Conservation (phyloP, 768 basidiomycete species). For the Gymnopilus junonius region DNA sequence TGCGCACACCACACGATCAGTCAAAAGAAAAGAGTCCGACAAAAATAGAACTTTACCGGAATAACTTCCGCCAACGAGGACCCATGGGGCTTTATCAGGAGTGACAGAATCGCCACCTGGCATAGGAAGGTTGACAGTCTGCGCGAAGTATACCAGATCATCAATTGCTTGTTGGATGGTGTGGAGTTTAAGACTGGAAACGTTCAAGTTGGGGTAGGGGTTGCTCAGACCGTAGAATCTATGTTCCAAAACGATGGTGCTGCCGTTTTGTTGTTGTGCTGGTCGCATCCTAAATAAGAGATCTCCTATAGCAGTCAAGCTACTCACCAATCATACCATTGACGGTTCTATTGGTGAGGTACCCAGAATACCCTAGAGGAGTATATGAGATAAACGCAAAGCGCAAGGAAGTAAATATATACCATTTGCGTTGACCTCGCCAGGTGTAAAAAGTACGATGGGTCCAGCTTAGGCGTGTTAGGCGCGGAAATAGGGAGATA, state of each 20-base stretch:
- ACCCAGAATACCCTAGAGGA: constrained; percentile 47
- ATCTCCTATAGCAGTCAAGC: neutral
- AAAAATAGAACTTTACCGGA: constrained; percentile 35
- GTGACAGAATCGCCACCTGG: constrained; percentile 63
- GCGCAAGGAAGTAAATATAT: constrained; percentile 10
- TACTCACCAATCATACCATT: constrained; percentile 56
- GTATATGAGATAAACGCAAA: neutral
- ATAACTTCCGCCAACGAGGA: constrained; percentile 56
- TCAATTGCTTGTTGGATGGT: constrained; percentile 79
- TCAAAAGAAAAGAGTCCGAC: neutral
- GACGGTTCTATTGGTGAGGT: constrained; percentile 67
- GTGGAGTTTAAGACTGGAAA: constrained; percentile 58
- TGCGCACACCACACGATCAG: constrained; percentile 6
- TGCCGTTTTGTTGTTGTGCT: constrained; percentile 69
- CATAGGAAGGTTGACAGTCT: constrained; percentile 69
- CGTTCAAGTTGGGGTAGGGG: constrained; percentile 62
- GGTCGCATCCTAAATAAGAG: neutral
- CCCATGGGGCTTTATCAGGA: constrained; percentile 57
- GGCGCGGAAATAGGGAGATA: neutral
- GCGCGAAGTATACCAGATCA: constrained; percentile 71
- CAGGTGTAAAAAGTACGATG: constrained; percentile 68
- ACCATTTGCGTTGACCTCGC: constrained; percentile 63
- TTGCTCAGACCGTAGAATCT: constrained; percentile 81
- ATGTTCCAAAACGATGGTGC: constrained; percentile 69
- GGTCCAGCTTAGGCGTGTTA: constrained; percentile 49